Evolutionary conservation across 2,329 filamentous ascomycete genomes (phyloP).

Genomic region (Periglandula ipomoeae): DNA sequence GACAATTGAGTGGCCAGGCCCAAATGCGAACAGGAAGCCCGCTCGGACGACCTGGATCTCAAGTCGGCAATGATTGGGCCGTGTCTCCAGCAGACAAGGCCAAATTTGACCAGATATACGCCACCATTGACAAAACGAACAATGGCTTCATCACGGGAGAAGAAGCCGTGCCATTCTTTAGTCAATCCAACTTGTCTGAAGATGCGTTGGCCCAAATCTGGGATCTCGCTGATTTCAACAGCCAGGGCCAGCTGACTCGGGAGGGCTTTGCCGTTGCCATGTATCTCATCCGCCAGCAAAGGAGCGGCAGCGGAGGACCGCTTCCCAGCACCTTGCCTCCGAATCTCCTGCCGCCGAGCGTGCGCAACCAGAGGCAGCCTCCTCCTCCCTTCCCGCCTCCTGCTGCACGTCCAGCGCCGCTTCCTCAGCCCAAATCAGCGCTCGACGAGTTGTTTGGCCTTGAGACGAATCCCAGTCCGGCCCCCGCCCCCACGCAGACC

Average conservation of each 20-base stretch:
- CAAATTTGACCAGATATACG: constrained; percentile 81
- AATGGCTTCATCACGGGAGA: constrained; percentile 85
- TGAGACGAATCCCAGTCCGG: constrained; percentile 47
- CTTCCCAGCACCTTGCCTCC: constrained; percentile 71
- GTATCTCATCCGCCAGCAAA: constrained; percentile 89
- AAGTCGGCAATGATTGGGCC: constrained; percentile 58
- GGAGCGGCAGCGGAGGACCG: constrained; percentile 53
- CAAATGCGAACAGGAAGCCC: constrained; percentile 55
- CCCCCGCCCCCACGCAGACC: constrained; percentile 48
- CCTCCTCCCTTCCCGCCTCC: constrained; percentile 26
- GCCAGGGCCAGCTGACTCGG: constrained; percentile 71
- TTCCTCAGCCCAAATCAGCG: constrained; percentile 61
- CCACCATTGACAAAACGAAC: constrained; percentile 69
- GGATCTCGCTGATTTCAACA: constrained; percentile 93
- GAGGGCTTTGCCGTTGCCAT: constrained; percentile 97
- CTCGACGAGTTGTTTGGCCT: constrained; percentile 91
- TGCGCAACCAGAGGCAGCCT: constrained; percentile 49
- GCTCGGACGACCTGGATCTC: constrained; percentile 40
- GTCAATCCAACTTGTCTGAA: constrained; percentile 81
- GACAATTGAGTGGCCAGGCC: constrained; percentile 68
- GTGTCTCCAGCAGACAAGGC: constrained; percentile 76
- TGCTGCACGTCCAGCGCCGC: constrained; percentile 38
- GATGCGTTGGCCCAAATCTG: constrained; percentile 89
- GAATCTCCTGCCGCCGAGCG: constrained; percentile 75
- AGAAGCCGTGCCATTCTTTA: constrained; percentile 89